phyloP scores from a whole-genome alignment of 1,284 basidiomycete genomes.

The Pseudozyma sp. region DNA sequence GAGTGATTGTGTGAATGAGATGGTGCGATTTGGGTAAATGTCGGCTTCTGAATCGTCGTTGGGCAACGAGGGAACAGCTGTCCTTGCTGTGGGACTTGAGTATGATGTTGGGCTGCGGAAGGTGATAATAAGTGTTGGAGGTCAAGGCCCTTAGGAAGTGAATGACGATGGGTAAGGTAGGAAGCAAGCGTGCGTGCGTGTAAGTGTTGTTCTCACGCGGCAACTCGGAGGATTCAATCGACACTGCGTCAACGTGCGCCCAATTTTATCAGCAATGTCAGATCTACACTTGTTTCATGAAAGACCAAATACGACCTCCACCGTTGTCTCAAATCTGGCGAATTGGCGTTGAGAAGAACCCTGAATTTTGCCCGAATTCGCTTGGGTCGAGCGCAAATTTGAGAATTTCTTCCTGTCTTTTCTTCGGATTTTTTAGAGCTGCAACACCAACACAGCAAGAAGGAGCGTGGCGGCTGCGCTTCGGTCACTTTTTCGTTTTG shows the following conservation, averaged over 20 bases:
- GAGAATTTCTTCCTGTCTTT: slow-evolving; percentile 4
- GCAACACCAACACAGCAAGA: background rate
- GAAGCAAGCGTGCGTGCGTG: background rate
- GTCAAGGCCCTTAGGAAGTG: background rate
- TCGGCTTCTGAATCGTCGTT: no score
- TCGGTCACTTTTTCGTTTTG: slow-evolving; percentile 1
- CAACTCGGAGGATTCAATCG: background rate
- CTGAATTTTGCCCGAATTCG: slow-evolving; percentile 2
- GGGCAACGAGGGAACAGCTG: no score
- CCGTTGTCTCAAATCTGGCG: slow-evolving; percentile 1
- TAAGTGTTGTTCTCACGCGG: slow-evolving; percentile 13
- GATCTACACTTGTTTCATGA: background rate
- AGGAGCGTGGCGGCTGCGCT: slow-evolving; percentile 8
- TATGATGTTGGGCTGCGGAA: no score
- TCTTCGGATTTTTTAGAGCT: background rate
- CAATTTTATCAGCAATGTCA: slow-evolving; percentile 4
- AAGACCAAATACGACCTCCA: background rate
- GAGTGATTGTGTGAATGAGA: background rate
- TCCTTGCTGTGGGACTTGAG: no score
- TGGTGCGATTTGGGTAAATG: background rate
- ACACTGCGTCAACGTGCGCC: slow-evolving; percentile 19
- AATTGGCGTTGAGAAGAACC: slow-evolving; percentile 3
- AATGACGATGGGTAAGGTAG: background rate
- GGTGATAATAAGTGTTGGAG: no score
- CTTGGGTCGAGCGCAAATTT: slow-evolving; percentile 6